Base-by-base conservation (phyloP, 306 rosid genomes). In the Begonia fuchsioides region DNA sequence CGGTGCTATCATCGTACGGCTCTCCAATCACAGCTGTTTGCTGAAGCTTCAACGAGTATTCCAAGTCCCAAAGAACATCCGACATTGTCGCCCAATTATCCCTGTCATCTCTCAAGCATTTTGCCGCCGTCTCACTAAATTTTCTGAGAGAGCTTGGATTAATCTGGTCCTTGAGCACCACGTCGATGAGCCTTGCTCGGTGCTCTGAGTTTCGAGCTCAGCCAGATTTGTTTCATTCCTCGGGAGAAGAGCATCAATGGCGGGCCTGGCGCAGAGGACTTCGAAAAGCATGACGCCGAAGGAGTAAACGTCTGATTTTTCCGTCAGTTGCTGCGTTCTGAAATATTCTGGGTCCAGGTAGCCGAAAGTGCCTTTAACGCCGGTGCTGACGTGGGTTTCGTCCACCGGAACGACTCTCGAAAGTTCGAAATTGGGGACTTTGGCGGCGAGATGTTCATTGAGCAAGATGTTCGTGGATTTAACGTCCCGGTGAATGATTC, bases 361-460 rank as follows among this genome's bases (percentile, higher is more conserved):
- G 5, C 81, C 81, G 9, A 74, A 51, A 10, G 76, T 74, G 57
- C 86, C 79, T 49, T 72, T 79, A 1, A 79, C 69, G 44, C 12
- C 49, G 17, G 79, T 72, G 66, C 76, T 75, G 17, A 79, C 74
- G 57, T 74, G 76, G 10, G 72, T 57, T 38, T 64, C 78, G 15
- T 62, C 76, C 1, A 56, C 57, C 38, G 69, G 59, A 10, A 74
- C 59, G 12, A 72, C 48, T 53, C 58, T 71, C 0, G 81, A 74
- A 50, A 74, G 76, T 46, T 76, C 81, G 56, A 78, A 78, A 20
- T 78, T 81, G 7, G 81, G 56, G 17, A 78, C 81, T 62, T 74
- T 74, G 15, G 81, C 76, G 1, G 71, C 65, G 19, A 26, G 47
- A 59, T 78, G 71, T 26, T 56, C 55, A 51, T 72, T 64, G 7